Base-by-base conservation (phyloP, 306 rosid genomes). In the Medicago arabica region DNA sequence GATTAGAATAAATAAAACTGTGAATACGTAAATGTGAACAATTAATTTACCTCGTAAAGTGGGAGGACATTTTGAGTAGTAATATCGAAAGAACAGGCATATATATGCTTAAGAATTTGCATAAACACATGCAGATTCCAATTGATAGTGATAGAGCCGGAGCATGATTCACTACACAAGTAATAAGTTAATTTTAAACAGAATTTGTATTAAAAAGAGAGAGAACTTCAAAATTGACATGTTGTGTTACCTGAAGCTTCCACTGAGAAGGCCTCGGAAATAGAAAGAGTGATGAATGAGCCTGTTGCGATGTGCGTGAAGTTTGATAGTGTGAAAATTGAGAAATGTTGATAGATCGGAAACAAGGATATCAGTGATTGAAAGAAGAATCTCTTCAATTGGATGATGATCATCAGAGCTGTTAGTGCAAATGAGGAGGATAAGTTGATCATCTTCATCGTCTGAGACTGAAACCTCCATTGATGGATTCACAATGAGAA, bases 201-300 rank as follows among this genome's bases (percentile, higher is more conserved):
- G 1, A 21, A 21, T n/a, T n/a, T n/a, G n/a, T n/a, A n/a, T n/a
- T n/a, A n/a, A 21, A 21, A 21, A 31, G 23, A 63, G 41, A 50
- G 55, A 2, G 40, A 14, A 80, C 63, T 17, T 16, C 15, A 39
- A 21, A 43, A 51, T 15, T 5, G n/a, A n/a, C n/a, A n/a, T n/a
- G n/a, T 53, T 36, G 28, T 49, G 5, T 77, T 83, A 88, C 97
- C 97, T 90, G 83, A 90, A 92, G 82, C 86, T 87, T 44, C 97
- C 87, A 18, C 74, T 13, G 53, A 92, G 87, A 53, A 90, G 93
- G 55, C 97, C 87, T 46, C 80, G 83, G 76, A 92, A 92, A 72
- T 90, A 90, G 13, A 89, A 71, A 21, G 89, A 88, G 75, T 80
- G 85, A 28, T 90, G 83, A 19, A 87, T 40, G 46, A 90, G 92